phyloP scores from a whole-genome alignment of 2,329 filamentous ascomycete genomes.

The Aspergillus uvarum region DNA sequence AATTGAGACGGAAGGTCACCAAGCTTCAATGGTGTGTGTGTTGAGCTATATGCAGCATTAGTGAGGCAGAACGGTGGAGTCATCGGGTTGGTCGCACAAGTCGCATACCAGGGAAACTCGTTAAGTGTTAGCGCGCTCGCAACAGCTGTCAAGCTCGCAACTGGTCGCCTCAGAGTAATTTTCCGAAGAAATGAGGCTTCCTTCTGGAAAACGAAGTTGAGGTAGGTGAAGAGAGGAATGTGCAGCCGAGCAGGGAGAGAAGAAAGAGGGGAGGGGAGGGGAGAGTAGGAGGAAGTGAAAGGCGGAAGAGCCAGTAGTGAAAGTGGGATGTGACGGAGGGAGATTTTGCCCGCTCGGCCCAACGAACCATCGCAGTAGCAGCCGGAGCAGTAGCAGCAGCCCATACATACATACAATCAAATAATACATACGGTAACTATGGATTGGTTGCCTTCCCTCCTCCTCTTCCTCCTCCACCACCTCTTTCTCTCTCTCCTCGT shows the following conservation, averaged over 20 bases:
- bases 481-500: slow-evolving; percentile 4
- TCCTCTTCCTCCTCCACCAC: slow-evolving; percentile 10
- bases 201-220: neutral
- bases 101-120: neutral
- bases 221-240: neutral
- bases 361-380: slow-evolving; percentile 7
- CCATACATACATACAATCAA: neutral
- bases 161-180: neutral
- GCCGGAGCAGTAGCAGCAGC: neutral
- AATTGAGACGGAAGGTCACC: slow-evolving; percentile 2
- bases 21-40: slow-evolving; percentile 5
- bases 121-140: neutral
- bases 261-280: slow-evolving; percentile 5
- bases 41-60: neutral
- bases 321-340: slow-evolving; percentile 21
- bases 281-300: slow-evolving; percentile 3
- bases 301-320: slow-evolving; percentile 1
- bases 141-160: neutral
- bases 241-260: neutral
- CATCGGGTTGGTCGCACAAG: neutral
- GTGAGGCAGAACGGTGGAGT: slow-evolving; percentile 5
- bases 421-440: neutral
- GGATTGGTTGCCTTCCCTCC: neutral
- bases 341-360: slow-evolving; percentile 24
- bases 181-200: neutral